phyloP scores from a whole-genome alignment of 1,284 basidiomycete genomes.

The Mixia osmundae region DNA sequence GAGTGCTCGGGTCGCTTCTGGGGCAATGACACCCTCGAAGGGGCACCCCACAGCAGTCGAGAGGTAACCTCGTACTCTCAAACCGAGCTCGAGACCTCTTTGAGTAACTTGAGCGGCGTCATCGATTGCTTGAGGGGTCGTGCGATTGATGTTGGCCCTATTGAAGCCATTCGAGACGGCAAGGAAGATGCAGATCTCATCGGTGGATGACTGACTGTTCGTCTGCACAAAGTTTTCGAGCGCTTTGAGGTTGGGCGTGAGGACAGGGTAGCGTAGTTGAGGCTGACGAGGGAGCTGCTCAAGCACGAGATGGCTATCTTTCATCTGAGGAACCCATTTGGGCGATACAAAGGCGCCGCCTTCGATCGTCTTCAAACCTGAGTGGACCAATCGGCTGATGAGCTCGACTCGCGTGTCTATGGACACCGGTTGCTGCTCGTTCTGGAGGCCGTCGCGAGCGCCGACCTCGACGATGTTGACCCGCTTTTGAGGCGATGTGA shows the following conservation, averaged over 20 bases:
- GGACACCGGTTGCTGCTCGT: slow-evolving; percentile 39
- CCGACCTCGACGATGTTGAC: slow-evolving; percentile 63
- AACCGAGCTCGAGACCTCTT: slow-evolving; percentile 35
- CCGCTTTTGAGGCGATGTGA: too few species aligned
- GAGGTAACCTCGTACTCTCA: slow-evolving; percentile 62
- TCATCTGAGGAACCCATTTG: slow-evolving; percentile 75
- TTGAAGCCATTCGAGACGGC: slow-evolving; percentile 66
- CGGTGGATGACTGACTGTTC: slow-evolving; percentile 11
- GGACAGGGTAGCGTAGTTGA: slow-evolving; percentile 48
- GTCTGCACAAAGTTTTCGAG: slow-evolving; percentile 38
- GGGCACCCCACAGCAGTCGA: slow-evolving; percentile 60
- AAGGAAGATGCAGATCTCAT: slow-evolving; percentile 69
- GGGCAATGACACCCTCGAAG: slow-evolving; percentile 54
- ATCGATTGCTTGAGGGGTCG: slow-evolving; percentile 44
- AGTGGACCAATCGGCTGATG: slow-evolving; percentile 43
- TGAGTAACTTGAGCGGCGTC: slow-evolving; percentile 39
- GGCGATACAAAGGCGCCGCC: slow-evolving; percentile 51
- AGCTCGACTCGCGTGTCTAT: slow-evolving; percentile 59
- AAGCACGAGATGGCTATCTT: slow-evolving; percentile 17
- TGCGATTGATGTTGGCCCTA: slow-evolving; percentile 61
- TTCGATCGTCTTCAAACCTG: slow-evolving; percentile 55
- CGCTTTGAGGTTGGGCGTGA: slow-evolving; percentile 63
- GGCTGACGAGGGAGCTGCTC: slow-evolving; percentile 16
- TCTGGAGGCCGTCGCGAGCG: slow-evolving; percentile 79
- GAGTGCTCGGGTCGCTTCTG: slow-evolving; percentile 41